These are phyloP conservation scores for Xylaria cubensis DNA, from an alignment of 495 filamentous ascomycete genomes.

Conservation along the genomic window DNA sequence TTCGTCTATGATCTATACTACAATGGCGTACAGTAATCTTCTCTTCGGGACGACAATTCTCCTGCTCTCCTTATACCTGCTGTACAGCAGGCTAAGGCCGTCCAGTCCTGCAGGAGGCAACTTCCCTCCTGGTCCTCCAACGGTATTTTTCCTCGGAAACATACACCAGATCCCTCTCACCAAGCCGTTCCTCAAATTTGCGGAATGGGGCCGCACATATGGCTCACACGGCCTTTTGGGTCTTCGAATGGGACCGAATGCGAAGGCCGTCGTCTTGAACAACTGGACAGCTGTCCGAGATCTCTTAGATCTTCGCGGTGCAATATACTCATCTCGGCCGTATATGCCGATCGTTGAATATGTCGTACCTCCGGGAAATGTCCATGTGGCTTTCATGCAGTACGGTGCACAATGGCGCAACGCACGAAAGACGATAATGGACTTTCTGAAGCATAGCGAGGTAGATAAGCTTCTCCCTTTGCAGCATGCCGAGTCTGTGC, in stretches of 20 bases:
- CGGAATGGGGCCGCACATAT: slow-evolving; percentile 21
- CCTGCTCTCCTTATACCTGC: not conserved
- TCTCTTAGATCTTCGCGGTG: slow-evolving; percentile 29
- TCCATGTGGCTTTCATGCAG: not conserved
- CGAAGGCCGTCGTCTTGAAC: slow-evolving; percentile 15
- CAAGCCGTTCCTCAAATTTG: slow-evolving; percentile 20
- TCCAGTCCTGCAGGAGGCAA: not conserved
- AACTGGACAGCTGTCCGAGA: slow-evolving; percentile 30
- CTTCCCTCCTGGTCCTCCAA: slow-evolving; percentile 29
- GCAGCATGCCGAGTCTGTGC: slow-evolving; percentile 34
- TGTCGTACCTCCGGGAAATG: not conserved
- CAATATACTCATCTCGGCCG: slow-evolving; percentile 26
- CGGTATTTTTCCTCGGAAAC: slow-evolving; percentile 50
- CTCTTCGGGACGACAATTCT: not conserved
- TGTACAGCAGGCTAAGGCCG: not conserved
- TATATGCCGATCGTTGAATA: not conserved
- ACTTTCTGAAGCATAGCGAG: slow-evolving; percentile 40
- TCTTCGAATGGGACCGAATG: slow-evolving; percentile 16
- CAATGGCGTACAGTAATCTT: not conserved
- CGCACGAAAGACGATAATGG: slow-evolving; percentile 37
- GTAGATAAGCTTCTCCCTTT: slow-evolving; percentile 37
- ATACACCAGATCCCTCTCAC: slow-evolving; percentile 49
- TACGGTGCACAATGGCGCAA: slow-evolving; percentile 28
- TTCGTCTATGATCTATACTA: not conserved
- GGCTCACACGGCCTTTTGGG: slow-evolving; percentile 18